Evolutionary conservation across 2,329 filamentous ascomycete genomes (phyloP), one percentile per base, ranked within the genome.

Genomic region (Colletotrichum sp.): DNA sequence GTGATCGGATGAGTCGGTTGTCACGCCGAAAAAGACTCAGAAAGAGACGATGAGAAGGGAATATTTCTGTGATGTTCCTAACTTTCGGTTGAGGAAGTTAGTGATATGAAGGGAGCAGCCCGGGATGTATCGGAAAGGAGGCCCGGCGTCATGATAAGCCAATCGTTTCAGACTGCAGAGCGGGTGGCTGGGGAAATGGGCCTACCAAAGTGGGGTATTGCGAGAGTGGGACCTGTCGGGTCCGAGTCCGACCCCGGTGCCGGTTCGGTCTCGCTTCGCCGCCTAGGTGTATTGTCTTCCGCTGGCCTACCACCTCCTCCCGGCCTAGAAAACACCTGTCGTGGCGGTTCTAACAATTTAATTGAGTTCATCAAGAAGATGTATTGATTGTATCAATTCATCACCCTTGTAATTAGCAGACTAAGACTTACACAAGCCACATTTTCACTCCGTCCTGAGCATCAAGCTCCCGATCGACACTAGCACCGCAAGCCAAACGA

Each of bases 331-430:
- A 8, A 39, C 15, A 39, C 36, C 36, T 39, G 6, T 39, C 36
- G 4, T 4, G 15, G 7, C 36, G 15, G 5, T 36, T 16, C 2
- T 5, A 5, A 16, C 0, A 8, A 19, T 39, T 0, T 16, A 7
- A 3, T 8, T 39, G 15, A 39, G 15, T 39, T 34, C 34, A 36
- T 36, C 34, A 16, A 36, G 34, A 36, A 36, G 34, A 36, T 36
- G 34, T 36, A 36, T 36, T 16, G 34, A 15, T 36, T 36, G 1
- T 36, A 36, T 36, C 34, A 16, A 15, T 36, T 16, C 34, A 8
- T 16, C 34, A 36, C 34, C 13, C 13, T 16, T 36, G 34, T 8
- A 36, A 36, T 8, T 8, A 36, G 6, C 34, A 36, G 34, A 36
- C 34, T 8, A 36, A 16, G 36, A 44, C 8, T 44, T 44, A n/a